Conservation (phyloP, 2,329 filamentous ascomycete species). For the Botrytis fragariae region DNA sequence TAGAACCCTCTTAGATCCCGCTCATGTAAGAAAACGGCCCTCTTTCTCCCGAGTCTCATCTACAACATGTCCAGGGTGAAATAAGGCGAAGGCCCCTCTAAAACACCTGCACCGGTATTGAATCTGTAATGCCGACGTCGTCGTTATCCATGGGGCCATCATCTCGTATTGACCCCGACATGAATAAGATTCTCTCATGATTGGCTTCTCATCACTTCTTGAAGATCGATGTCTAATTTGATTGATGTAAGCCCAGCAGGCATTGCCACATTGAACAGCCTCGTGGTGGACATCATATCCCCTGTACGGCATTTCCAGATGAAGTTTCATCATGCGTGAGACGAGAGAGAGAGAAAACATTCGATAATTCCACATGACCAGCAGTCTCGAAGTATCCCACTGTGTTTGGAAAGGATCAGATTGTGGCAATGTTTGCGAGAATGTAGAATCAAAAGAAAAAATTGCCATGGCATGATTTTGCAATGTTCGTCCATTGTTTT, state of each 20-base stretch:
- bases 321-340: not conserved
- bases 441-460: not conserved
- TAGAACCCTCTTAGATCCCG: not conserved
- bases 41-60: not conserved
- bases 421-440: not conserved
- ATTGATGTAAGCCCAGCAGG: not conserved
- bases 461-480: not conserved
- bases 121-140: not conserved
- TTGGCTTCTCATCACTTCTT: not conserved
- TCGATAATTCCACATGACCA: not conserved
- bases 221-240: constrained; percentile 6
- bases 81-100: not conserved
- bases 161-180: constrained; percentile 7
- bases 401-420: not conserved
- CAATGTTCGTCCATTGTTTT: constrained; percentile 11
- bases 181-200: not conserved
- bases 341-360: not conserved
- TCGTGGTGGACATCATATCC: not conserved
- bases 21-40: not conserved
- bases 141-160: constrained; percentile 6
- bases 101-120: not conserved
- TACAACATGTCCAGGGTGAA: not conserved
- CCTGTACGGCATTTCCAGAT: not conserved
- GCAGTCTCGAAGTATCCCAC: not conserved
- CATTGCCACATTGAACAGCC: not conserved